phyloP scores from a whole-genome alignment of 148 eudicot genomes.

The Dianthus caryophyllus region DNA sequence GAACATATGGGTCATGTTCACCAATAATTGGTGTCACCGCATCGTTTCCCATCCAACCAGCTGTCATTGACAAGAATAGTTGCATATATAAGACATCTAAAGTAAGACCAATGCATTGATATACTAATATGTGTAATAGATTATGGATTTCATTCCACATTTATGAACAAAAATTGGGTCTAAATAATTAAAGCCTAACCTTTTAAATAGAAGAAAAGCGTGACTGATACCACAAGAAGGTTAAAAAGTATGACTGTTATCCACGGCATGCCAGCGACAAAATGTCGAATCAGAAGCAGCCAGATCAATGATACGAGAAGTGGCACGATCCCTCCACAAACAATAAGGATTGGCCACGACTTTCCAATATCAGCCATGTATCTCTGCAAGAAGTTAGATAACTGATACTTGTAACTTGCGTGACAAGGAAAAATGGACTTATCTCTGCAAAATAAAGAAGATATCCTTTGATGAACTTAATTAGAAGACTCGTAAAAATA shows the following conservation, averaged over 20 bases:
- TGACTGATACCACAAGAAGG: slow-evolving; percentile 70
- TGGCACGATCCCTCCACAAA: slow-evolving; percentile 93
- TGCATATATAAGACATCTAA: background rate
- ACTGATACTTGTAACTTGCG: slow-evolving; percentile 35
- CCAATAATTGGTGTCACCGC: slow-evolving; percentile 91
- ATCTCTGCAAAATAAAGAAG: slow-evolving; percentile 11
- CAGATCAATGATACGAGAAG: slow-evolving; percentile 76
- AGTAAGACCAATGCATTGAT: background rate
- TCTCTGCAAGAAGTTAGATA: slow-evolving; percentile 61
- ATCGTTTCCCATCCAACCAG: slow-evolving; percentile 97
- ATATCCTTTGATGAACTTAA: slow-evolving; percentile 6
- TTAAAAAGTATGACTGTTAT: slow-evolving; percentile 81
- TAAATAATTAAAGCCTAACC: slow-evolving; percentile 41
- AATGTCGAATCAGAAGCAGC: slow-evolving; percentile 87
- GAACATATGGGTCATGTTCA: slow-evolving; percentile 81
- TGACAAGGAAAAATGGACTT: background rate
- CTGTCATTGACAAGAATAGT: slow-evolving; percentile 31
- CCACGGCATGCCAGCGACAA: slow-evolving; percentile 98
- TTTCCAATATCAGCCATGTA: slow-evolving; percentile 95
- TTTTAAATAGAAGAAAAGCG: slow-evolving; percentile 80
- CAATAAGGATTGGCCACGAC: slow-evolving; percentile 85
- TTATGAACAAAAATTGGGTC: background rate
- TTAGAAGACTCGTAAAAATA: slow-evolving; percentile 3
- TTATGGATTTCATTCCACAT: background rate
- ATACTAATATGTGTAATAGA: background rate